Evolutionary conservation across 192 early-diverging fungal genomes (phyloP).

Genomic region (Allomyces arbusculus): DNA sequence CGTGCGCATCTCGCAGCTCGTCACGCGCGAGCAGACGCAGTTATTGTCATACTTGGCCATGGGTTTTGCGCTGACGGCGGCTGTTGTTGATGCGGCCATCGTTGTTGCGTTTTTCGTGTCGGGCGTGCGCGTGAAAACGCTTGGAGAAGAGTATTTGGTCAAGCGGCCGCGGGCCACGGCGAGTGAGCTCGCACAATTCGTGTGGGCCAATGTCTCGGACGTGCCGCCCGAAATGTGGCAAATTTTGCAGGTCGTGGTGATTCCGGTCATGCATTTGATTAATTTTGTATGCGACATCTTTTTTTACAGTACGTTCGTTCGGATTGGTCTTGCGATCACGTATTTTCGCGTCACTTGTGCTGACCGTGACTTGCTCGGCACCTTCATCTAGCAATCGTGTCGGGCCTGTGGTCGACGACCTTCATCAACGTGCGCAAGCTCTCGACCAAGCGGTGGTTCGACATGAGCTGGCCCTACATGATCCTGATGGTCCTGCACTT

Average conservation of each 20-base stretch:
- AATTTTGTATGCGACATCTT: neutral
- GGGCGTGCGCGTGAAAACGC: neutral
- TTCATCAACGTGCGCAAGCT: constrained; percentile 1
- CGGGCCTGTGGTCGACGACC: neutral
- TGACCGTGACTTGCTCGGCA: no score
- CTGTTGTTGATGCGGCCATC: neutral
- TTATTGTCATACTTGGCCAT: neutral
- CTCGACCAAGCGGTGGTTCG: neutral
- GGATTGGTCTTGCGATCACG: no score
- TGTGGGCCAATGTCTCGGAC: neutral
- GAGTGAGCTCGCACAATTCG: neutral
- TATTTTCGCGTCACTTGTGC: no score
- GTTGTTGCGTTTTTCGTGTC: neutral
- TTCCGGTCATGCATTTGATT: neutral
- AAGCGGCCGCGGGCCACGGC: neutral
- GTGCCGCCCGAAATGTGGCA: neutral
- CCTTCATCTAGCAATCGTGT: neutral
- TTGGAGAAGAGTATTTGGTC: neutral
- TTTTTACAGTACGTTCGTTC: neutral
- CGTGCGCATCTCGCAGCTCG: neutral
- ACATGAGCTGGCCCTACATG: neutral
- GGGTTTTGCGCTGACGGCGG: neutral
- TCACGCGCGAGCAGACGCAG: neutral
- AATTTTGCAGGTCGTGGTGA: neutral
- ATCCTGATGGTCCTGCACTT: neutral